Percentiles rank a stretch among this genome's conserved stretches.
phyloP scores from a whole-genome alignment of 139 green algal species.

The Penium margaritaceum region DNA sequence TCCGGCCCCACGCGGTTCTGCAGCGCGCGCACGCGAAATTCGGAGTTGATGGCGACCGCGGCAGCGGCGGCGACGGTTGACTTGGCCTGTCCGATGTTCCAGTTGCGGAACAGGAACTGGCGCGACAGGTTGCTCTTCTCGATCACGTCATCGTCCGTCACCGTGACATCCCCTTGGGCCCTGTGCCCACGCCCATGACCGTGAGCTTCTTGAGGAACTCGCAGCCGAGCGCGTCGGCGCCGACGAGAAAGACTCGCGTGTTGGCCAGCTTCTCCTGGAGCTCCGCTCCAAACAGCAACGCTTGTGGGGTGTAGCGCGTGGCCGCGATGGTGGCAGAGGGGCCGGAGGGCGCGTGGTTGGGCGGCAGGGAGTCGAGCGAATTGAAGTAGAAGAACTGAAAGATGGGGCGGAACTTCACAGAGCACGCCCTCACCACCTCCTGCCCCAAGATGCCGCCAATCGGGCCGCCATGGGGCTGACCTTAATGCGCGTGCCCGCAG shows the following conservation, averaged over 20 bases:
- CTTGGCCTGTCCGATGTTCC: slow-evolving; percentile 88
- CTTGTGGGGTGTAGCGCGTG: slow-evolving; percentile 76
- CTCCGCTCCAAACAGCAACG: slow-evolving; percentile 72
- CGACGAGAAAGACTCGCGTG: slow-evolving; percentile 85
- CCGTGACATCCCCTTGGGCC: too few relatives aligned
- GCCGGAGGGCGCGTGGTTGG: slow-evolving; percentile 46
- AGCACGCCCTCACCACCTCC: slow-evolving; percentile 92
- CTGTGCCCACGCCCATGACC: slow-evolving; percentile 89
- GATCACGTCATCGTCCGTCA: slow-evolving; percentile 96
- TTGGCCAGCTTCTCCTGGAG: slow-evolving; percentile 57
- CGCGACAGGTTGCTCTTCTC: slow-evolving; percentile 92
- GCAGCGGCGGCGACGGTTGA: slow-evolving; percentile 66
- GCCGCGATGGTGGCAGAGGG: too few relatives aligned
- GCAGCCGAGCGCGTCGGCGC: slow-evolving; percentile 89
- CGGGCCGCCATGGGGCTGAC: slow-evolving; percentile 81
- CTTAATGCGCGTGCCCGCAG: too few relatives aligned
- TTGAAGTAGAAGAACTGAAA: slow-evolving; percentile 62
- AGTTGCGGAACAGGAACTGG: slow-evolving; percentile 97
- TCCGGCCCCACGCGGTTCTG: slow-evolving; percentile 92
- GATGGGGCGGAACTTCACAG: slow-evolving; percentile 91
- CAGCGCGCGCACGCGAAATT: slow-evolving; percentile 62
- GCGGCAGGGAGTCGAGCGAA: slow-evolving; percentile 39
- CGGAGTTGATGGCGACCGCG: slow-evolving; percentile 73
- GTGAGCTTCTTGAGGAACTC: slow-evolving; percentile 98
- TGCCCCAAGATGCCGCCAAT: slow-evolving; percentile 93